Evolutionary conservation across 768 basidiomycete species (phyloP), one percentile per base, ranked within the genome.

Genomic region (Hygrocybe punicea): DNA sequence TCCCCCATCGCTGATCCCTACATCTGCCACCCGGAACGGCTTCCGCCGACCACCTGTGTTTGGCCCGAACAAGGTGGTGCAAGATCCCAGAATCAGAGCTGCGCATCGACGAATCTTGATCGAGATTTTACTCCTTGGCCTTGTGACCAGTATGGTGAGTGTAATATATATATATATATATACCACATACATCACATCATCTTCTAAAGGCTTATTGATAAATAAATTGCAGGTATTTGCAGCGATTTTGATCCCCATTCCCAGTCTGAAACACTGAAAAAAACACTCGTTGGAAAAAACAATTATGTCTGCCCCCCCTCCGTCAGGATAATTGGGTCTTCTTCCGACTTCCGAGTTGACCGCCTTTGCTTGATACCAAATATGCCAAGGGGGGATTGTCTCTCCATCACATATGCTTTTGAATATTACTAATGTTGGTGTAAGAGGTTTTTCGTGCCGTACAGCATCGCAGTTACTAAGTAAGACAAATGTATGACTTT

Each of bases 1-100:
- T 35, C 60, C n/a, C n/a, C n/a, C 59, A 13, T 55, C 55, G 29
- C 53, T 50, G n/a, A 34, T 17, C 23, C 49, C 42, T 14, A 25
- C 17, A 25, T 35, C 45, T 10, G 44, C 51, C 37, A 5, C 47
- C 24, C 34, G 34, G 44, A 63, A 60, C 16, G 56, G 62, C 10
- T 62, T 66, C 40, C 36, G 46, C 21, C 67, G 71, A 7, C 69
- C 73, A 9, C 69, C 70, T 13, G 59, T 76, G n/a, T 76, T 76
- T 58, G 76, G 76, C n/a, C 75, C 75, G 6, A 73, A 75, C 60
- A 63, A 64, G 36, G 69, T 71, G 36, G 70, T 77, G 37, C 62
- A 68, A 44, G 76, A 78, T 53, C 73, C 71, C 48, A 63, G 69
- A 37, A 73, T 78, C 40, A 64, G 66, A 39, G 69, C 61, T 9